These are phyloP conservation scores for Condylostoma magnum DNA, from an alignment of 169 alveolate genomes.

Conservation along the genomic window DNA sequence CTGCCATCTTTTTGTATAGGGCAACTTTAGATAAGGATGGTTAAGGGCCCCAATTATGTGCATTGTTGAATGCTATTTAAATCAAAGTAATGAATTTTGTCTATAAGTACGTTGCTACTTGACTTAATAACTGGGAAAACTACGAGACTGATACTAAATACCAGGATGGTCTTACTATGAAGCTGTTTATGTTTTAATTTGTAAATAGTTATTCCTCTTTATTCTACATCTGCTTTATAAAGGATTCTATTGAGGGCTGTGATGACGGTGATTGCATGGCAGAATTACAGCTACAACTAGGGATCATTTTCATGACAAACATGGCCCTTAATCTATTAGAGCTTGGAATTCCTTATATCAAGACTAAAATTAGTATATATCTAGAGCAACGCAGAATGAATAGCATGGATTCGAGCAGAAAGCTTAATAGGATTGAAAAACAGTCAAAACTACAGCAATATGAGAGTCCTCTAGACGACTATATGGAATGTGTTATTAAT, in stretches of 20 bases:
- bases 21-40: background rate
- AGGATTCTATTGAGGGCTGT: background rate
- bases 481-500: slow-evolving; percentile 11
- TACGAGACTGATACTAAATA: slow-evolving; percentile 1
- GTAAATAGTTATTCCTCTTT: slow-evolving; percentile 21
- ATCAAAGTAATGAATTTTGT: background rate
- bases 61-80: background rate
- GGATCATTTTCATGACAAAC: background rate
- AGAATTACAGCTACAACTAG: background rate
- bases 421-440: background rate
- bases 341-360: background rate
- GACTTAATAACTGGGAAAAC: slow-evolving; percentile 34
- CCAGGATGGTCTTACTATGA: background rate
- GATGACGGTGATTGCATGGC: background rate
- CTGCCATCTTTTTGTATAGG: slow-evolving; percentile 2
- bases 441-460: background rate
- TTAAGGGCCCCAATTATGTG: background rate
- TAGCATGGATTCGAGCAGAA: background rate
- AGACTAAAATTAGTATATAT: background rate
- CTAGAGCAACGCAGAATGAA: background rate
- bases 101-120: background rate
- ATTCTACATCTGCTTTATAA: slow-evolving; percentile 5
- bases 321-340: background rate
- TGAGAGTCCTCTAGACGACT: slow-evolving; percentile 23
- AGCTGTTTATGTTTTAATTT: slow-evolving; percentile 21